These are phyloP conservation scores for Agarophyton chilense DNA, from an alignment of 23 red algal genomes.

Conservation along the genomic window DNA sequence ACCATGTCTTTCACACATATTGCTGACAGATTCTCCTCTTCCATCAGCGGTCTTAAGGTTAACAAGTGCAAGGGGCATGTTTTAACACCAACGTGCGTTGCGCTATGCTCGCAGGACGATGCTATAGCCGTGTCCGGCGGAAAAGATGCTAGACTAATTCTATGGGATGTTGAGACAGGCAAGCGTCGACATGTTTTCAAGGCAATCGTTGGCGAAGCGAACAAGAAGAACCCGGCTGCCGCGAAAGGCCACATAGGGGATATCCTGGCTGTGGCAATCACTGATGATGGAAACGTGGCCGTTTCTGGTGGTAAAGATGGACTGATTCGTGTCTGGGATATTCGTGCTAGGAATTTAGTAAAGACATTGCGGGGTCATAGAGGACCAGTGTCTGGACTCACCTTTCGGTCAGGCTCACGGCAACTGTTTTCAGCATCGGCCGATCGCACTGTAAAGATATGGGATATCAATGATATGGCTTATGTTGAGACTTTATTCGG, in stretches of 20 bases:
- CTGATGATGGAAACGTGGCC: constrained; percentile 35
- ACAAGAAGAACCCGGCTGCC: constrained; percentile 11
- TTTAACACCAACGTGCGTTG: constrained; percentile 59
- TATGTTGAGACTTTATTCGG: constrained; percentile 94
- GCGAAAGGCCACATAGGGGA: constrained; percentile 66
- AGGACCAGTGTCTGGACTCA: constrained; percentile 56
- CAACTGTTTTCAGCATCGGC: constrained; percentile 63
- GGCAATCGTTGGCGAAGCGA: not conserved
- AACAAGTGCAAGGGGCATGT: constrained; percentile 46
- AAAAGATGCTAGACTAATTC: constrained; percentile 61
- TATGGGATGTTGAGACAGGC: constrained; percentile 80
- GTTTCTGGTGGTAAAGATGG: constrained; percentile 69
- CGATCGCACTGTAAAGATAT: constrained; percentile 87
- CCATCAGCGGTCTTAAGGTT: not conserved
- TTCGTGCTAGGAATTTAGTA: constrained; percentile 25
- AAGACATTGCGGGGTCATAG: constrained; percentile 74
- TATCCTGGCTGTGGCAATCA: constrained; percentile 67
- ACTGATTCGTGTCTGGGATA: constrained; percentile 75
- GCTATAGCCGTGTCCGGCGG: constrained; percentile 65
- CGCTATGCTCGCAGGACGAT: constrained; percentile 5
- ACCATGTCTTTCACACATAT: constrained; percentile 28
- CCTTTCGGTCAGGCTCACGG: constrained; percentile 50
- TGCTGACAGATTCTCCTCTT: constrained; percentile 27
- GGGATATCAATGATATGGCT: constrained; percentile 70
- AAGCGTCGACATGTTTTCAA: constrained; percentile 31